Percentiles rank a stretch among this genome's conserved stretches.
Evolutionary conservation across 2,329 filamentous ascomycete genomes (phyloP).

Genomic region (Chaetomiaceae sp.): DNA sequence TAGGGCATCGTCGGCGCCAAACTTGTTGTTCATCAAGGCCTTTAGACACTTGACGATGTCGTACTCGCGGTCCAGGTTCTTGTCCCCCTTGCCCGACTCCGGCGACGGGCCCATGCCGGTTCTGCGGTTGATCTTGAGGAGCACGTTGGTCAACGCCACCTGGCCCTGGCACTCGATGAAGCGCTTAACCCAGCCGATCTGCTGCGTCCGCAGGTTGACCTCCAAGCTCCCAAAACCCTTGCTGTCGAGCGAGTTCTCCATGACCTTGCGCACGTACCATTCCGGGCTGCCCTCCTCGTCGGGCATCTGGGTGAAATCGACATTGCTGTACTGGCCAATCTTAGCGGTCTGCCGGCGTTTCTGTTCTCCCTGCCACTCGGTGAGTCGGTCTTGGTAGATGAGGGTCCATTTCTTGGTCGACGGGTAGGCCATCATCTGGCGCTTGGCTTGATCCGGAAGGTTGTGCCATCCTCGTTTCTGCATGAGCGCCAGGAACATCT

Average conservation of each 20-base stretch:
- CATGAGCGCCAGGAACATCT: constrained; percentile 91
- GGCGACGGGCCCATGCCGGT: constrained; percentile 68
- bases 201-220: constrained; percentile 91
- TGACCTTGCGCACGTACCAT: constrained; percentile 95
- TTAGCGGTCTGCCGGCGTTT: constrained; percentile 75
- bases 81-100: constrained; percentile 58
- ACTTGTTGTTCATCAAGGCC: constrained; percentile 98
- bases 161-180: constrained; percentile 98
- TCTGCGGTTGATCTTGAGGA: constrained; percentile 89
- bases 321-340: constrained; percentile 63
- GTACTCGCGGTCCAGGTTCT: constrained; percentile 86
- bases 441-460: constrained; percentile 84
- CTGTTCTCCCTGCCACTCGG: constrained; percentile 91
- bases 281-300: constrained; percentile 96
- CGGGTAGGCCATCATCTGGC: constrained; percentile 95
- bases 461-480: constrained; percentile 97
- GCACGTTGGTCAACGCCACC: constrained; percentile 88
- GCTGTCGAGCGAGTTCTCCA: constrained; percentile 89
- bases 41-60: constrained; percentile 98
- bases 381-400: constrained; percentile 89
- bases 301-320: constrained; percentile 69
- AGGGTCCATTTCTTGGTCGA: constrained; percentile 96
- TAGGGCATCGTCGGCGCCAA: constrained; percentile 92
- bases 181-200: constrained; percentile 93
- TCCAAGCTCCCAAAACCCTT: constrained; percentile 91